Conservation (phyloP, 169 alveolate genomes). For the Babesia microti region DNA sequence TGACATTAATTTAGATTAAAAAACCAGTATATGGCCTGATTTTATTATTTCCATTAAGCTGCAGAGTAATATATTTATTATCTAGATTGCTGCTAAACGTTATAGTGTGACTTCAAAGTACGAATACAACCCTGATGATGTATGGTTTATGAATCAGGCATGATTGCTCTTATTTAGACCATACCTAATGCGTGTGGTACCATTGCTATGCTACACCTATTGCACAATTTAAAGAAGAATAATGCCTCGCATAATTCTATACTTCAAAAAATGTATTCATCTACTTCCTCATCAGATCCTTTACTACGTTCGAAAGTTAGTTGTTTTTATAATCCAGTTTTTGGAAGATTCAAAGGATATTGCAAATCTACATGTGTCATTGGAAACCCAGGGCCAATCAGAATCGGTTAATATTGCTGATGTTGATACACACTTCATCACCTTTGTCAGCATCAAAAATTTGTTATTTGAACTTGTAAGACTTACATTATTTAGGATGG, state of each 20-base stretch:
- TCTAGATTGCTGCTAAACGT: constrained; percentile 8
- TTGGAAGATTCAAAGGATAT: constrained; percentile 5
- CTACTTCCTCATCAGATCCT: constrained; percentile 4
- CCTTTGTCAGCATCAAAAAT: constrained; percentile 10
- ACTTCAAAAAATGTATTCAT: not conserved
- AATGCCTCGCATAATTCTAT: not conserved
- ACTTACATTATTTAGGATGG: constrained; percentile 9
- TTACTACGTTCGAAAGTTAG: constrained; percentile 5
- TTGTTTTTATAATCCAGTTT: not conserved
- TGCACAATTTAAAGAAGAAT: constrained; percentile 5
- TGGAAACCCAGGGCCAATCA: constrained; percentile 10
- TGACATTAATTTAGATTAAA: not conserved
- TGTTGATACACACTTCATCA: constrained; percentile 7
- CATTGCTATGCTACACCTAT: constrained; percentile 13
- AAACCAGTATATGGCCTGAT: not conserved
- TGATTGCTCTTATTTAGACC: too few relatives aligned
- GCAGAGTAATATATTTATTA: constrained; percentile 7
- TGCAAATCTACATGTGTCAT: constrained; percentile 3
- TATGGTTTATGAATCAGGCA: too few relatives aligned
- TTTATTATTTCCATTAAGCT: not conserved
- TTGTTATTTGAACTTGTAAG: constrained; percentile 12
- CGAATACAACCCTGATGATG: not conserved
- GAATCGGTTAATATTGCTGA: not conserved
- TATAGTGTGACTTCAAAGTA: constrained; percentile 1
- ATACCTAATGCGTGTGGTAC: constrained; percentile 15